phyloP scores from a whole-genome alignment of 768 basidiomycete genomes.

The Suillus subalutaceus region DNA sequence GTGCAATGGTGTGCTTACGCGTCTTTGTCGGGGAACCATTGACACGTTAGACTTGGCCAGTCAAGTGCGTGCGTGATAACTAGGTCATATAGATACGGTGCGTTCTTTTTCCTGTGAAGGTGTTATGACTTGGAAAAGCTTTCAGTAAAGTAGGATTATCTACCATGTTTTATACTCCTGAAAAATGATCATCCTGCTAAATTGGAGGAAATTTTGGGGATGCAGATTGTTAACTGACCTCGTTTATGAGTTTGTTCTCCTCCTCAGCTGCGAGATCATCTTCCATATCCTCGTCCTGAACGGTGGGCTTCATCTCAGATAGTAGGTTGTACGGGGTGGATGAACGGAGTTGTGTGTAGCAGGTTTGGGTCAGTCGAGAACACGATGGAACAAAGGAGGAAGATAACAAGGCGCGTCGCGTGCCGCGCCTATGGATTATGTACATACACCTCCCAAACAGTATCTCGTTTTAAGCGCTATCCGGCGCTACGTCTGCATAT shows the following conservation, averaged over 20 bases:
- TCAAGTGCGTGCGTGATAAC: slow-evolving; percentile 97
- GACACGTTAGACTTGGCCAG: slow-evolving; percentile 97
- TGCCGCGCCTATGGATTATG: slow-evolving; percentile 10
- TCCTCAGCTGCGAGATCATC: slow-evolving; percentile 84
- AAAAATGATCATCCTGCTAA: slow-evolving; percentile 11
- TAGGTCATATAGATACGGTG: slow-evolving; percentile 96
- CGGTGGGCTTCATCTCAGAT: slow-evolving; percentile 47
- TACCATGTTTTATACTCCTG: slow-evolving; percentile 90
- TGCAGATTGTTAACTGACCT: slow-evolving; percentile 48
- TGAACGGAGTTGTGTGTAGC: background rate
- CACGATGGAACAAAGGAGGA: slow-evolving; percentile 6
- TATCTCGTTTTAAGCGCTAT: background rate
- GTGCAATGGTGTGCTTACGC: slow-evolving; percentile 54
- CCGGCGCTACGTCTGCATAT: background rate
- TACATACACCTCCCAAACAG: slow-evolving; percentile 3
- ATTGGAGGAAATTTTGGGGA: slow-evolving; percentile 15
- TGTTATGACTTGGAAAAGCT: slow-evolving; percentile 1
- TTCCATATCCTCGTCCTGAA: slow-evolving; percentile 65
- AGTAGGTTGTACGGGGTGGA: background rate
- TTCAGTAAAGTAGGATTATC: slow-evolving; percentile 11
- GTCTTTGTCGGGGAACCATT: slow-evolving; percentile 99
- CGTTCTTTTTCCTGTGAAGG: slow-evolving; percentile 85
- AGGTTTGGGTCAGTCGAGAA: background rate
- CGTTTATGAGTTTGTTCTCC: slow-evolving; percentile 87
- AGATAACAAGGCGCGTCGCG: slow-evolving; percentile 28